Evolutionary conservation across 768 basidiomycete species (phyloP).

Genomic region (Agrocybe chaxingu): DNA sequence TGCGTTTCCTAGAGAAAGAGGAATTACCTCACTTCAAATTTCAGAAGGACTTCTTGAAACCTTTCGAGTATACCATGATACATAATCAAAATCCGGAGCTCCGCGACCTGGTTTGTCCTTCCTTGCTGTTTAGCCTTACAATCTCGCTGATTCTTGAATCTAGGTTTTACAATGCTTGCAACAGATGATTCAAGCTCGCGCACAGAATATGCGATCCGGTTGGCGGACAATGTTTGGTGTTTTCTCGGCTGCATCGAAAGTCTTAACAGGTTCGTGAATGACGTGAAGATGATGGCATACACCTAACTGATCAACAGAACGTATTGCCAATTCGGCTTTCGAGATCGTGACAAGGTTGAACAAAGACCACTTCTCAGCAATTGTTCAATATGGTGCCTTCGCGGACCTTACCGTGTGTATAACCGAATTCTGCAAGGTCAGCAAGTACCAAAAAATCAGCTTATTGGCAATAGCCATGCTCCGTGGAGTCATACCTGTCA

Average conservation of each 20-base stretch:
- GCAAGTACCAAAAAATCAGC: slow-evolving; percentile 98
- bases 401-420: slow-evolving; percentile 96
- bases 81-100: slow-evolving; percentile 96
- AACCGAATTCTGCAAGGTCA: slow-evolving; percentile 99
- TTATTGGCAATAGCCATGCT: slow-evolving; percentile 96
- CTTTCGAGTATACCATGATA: slow-evolving; percentile 97
- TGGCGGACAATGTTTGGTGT: slow-evolving; percentile 99
- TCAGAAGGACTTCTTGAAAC: slow-evolving; percentile 97
- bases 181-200: slow-evolving; percentile 97
- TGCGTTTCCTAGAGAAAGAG: slow-evolving; percentile 99
- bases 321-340: slow-evolving; percentile 90
- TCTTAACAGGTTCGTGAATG: slow-evolving; percentile 64
- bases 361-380: slow-evolving; percentile 84
- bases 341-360: slow-evolving; percentile 93
- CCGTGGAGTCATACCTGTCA: slow-evolving; percentile 86
- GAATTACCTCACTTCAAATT: slow-evolving; percentile 98
- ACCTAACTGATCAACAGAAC: slow-evolving; percentile 48
- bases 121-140: background rate
- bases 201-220: slow-evolving; percentile 93
- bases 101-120: slow-evolving; percentile 78
- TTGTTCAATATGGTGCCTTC: slow-evolving; percentile 92
- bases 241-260: slow-evolving; percentile 94
- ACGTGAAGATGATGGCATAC: background rate
- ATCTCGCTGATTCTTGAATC: background rate
- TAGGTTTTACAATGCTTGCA: slow-evolving; percentile 96